phyloP scores from a whole-genome alignment of 2,329 filamentous ascomycete genomes.

The Arthrobotrys sinensis region DNA sequence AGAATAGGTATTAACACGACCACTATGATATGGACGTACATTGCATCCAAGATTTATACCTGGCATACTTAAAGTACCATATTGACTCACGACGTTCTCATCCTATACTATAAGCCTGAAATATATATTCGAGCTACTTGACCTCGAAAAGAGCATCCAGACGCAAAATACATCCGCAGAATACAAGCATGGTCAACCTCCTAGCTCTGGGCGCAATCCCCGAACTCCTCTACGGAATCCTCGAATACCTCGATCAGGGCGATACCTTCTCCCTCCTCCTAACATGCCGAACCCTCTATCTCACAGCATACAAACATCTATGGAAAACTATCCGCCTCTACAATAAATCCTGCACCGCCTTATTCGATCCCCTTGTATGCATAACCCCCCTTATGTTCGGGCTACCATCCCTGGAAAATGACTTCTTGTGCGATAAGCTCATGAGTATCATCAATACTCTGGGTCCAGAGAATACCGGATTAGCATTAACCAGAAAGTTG shows the following conservation, averaged over 20 bases:
- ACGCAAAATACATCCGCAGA: not conserved
- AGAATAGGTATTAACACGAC: too few species aligned
- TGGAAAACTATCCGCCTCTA: slow-evolving; percentile 3
- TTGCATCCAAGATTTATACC: too few species aligned
- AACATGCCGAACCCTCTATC: not conserved
- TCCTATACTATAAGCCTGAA: not conserved
- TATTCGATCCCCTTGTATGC: too few species aligned
- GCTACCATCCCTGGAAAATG: too few species aligned
- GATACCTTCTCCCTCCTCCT: not conserved
- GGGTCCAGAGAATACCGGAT: not conserved
- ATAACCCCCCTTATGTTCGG: too few species aligned
- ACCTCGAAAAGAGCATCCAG: not conserved
- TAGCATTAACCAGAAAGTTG: not conserved
- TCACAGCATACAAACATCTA: not conserved
- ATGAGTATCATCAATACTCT: not conserved
- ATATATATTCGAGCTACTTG: not conserved
- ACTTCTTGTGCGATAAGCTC: not conserved
- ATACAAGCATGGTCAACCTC: not conserved
- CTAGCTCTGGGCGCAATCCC: not conserved
- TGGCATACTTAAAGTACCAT: not conserved
- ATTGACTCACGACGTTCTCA: not conserved
- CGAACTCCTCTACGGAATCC: not conserved
- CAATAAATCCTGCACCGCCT: not conserved
- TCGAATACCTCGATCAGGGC: not conserved
- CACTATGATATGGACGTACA: too few species aligned